A percentile compares a stretch with the other conserved stretches of the same genome.
phyloP scores from a whole-genome alignment of 495 filamentous ascomycete species.

The Aspergillus sclerotiicarbonarius region DNA sequence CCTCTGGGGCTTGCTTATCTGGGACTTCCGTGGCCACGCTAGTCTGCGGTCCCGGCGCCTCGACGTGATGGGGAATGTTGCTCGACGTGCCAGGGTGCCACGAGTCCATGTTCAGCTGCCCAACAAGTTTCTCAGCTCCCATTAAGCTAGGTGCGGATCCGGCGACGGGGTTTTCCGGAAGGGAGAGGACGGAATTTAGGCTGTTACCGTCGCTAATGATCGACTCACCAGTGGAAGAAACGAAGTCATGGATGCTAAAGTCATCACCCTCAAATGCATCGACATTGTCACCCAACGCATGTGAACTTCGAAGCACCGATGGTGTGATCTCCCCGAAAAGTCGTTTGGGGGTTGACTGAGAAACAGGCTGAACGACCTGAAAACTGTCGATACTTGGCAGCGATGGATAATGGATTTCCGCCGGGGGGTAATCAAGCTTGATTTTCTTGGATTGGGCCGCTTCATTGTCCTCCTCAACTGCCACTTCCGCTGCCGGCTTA shows the following conservation, averaged over 20 bases:
- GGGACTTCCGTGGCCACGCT: constrained; percentile 15
- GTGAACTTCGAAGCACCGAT: constrained; percentile 67
- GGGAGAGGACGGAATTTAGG: constrained; percentile 42
- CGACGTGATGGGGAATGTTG: constrained; percentile 32
- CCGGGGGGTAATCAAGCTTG: constrained; percentile 31
- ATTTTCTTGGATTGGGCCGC: constrained; percentile 42
- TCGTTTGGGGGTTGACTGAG: constrained; percentile 41
- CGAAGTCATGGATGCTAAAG: constrained; percentile 31
- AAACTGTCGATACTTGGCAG: constrained; percentile 45
- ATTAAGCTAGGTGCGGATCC: constrained; percentile 57
- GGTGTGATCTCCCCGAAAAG: constrained; percentile 80
- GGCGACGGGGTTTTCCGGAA: constrained; percentile 38
- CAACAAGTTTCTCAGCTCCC: constrained; percentile 66
- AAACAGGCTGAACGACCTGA: constrained; percentile 27
- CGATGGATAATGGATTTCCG: constrained; percentile 41
- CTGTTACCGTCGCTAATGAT: constrained; percentile 38
- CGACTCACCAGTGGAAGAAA: constrained; percentile 47
- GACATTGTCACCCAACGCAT: constrained; percentile 40
- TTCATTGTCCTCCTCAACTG: constrained; percentile 27
- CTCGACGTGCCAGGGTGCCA: constrained; percentile 32
- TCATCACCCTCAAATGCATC: constrained; percentile 27
- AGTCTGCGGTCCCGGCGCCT: constrained; percentile 35
- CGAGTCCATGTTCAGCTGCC: constrained; percentile 66
- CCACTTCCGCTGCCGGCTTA: constrained; percentile 30
- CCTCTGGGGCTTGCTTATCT: constrained; percentile 7